Evolutionary conservation across 306 rosid genomes (phyloP).

Genomic region (Morella rubra): DNA sequence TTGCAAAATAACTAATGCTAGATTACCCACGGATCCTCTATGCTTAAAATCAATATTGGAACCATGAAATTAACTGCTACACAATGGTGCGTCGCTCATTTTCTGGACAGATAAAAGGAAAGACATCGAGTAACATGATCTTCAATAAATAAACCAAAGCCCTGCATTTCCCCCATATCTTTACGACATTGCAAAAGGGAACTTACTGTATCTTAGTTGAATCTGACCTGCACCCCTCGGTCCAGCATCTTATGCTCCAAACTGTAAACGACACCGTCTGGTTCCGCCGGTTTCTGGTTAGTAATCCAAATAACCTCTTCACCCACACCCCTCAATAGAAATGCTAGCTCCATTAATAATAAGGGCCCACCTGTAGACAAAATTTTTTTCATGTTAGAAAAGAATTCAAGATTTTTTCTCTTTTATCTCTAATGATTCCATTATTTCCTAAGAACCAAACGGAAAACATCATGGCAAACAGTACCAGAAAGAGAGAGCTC

Average conservation of each 20-base stretch:
- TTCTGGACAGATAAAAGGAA: background rate
- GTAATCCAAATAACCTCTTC: constrained; percentile 76
- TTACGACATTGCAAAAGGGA: constrained; percentile 2
- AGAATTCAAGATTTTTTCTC: background rate
- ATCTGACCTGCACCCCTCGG: constrained; percentile 67
- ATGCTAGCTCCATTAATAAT: constrained; percentile 76
- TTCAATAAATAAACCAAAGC: background rate
- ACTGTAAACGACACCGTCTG: constrained; percentile 58
- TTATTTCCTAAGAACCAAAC: constrained; percentile 18
- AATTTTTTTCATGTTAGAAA: background rate
- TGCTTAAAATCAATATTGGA: background rate
- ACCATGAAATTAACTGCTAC: background rate
- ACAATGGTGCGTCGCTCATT: too few species aligned
- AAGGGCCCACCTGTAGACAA: constrained; percentile 62
- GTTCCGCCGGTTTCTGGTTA: constrained; percentile 53
- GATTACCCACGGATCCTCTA: background rate
- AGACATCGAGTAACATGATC: background rate
- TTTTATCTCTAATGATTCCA: background rate
- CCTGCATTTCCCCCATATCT: background rate
- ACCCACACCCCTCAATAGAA: constrained; percentile 70
- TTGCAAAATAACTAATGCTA: background rate
- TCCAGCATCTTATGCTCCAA: constrained; percentile 76
- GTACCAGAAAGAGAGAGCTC: constrained; percentile 81
- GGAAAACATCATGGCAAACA: constrained; percentile 5
- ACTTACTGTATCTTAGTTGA: background rate